phyloP scores from a whole-genome alignment of 257 asterid genomes.

The Nicotiana benthamiana region DNA sequence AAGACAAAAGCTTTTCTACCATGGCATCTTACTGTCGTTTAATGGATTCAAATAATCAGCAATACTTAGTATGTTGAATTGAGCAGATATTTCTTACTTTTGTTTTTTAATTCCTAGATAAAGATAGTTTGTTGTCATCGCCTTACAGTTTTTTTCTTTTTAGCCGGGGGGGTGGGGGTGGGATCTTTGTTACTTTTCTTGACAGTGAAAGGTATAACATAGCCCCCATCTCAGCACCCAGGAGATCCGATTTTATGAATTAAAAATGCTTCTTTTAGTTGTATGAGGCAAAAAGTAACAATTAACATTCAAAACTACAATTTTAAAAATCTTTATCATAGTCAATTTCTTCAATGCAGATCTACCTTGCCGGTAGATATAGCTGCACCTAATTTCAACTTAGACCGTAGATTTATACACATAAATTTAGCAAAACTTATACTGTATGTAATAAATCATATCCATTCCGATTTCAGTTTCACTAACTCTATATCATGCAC shows the following conservation, averaged over 20 bases:
- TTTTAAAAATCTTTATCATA: too few species aligned
- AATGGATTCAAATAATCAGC: background rate
- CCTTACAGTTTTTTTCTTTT: too few species aligned
- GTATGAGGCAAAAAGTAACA: too few species aligned
- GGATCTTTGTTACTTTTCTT: too few species aligned
- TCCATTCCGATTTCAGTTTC: background rate
- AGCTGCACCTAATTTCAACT: background rate
- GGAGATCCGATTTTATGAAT: too few species aligned
- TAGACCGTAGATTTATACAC: background rate
- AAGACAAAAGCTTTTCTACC: slow-evolving; percentile 34
- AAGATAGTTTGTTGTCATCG: background rate
- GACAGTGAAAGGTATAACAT: background rate
- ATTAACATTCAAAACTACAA: too few species aligned
- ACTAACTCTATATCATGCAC: background rate
- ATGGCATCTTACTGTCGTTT: slow-evolving; percentile 2
- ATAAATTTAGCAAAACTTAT: background rate
- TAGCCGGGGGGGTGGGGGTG: too few species aligned
- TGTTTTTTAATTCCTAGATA: background rate
- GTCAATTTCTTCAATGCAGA: too few species aligned
- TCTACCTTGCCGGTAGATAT: background rate
- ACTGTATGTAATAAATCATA: background rate
- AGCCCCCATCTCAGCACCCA: background rate
- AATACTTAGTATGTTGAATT: background rate
- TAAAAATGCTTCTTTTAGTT: too few species aligned
- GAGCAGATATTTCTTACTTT: background rate